Evolutionary conservation across 2,329 filamentous ascomycete genomes (phyloP), one percentile per base, ranked within the genome.

Genomic region (Nectriaceae sp.): DNA sequence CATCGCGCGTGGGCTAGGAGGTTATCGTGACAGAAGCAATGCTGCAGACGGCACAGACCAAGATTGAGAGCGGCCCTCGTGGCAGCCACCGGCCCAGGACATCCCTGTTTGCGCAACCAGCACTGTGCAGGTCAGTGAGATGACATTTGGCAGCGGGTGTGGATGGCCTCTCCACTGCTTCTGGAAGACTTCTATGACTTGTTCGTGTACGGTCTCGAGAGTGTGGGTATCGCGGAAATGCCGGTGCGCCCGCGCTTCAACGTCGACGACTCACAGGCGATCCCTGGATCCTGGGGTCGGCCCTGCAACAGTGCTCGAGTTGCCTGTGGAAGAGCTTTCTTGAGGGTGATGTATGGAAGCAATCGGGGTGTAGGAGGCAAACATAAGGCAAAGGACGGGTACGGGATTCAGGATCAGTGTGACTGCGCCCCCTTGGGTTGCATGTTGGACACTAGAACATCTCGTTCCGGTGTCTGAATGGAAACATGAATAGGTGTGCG

Each of bases 121-220:
- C 33, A 19, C 33, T 36, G 33, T 19, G 33, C 33, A 36, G 33
- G 8, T 6, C 33, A 19, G 5, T 11, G n/a, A 16, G n/a, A 22
- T 54, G 40, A 35, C 43, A 33, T 40, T 19, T 31, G 40, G 43
- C 42, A 33, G 44, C 52, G 49, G 53, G 53, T 54, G 20, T 38
- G 22, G 20, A 38, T 47, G 45, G 44, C 26, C 20, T 35, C 46
- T 53, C 59, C 59, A 62, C 59, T 61, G 47, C 59, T 62, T 62
- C 60, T 62, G 54, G 60, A 62, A 62, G 54, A 40, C 51, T 62
- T 62, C 60, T 44, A 59, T 62, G 18, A 45, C 46, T 54, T 62
- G 59, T 62, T 62, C 57, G 24, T 29, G 24, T 6, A 13, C 6
- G 6, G 24, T 29, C 13, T 29, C 24, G 24, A 29, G 24, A 6